Evolutionary conservation across 768 basidiomycete species (phyloP), one percentile per base, ranked within the genome.

Genomic region (Collybia mongolica): DNA sequence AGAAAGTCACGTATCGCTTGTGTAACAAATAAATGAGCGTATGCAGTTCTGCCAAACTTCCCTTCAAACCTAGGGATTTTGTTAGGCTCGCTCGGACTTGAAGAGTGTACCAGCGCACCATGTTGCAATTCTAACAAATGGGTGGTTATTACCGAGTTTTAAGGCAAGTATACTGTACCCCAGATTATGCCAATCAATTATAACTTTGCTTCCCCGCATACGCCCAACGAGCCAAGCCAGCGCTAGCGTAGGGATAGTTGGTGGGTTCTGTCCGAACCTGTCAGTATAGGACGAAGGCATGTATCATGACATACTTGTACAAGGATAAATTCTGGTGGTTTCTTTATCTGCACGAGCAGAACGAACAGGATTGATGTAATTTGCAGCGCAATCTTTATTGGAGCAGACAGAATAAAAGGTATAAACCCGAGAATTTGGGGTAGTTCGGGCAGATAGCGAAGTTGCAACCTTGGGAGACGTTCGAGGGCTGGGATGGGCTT

Each of bases 111-210:
- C 20, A 17, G 52, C 67, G n/a, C 56, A 96, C 96, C 79, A 79
- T 69, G 81, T 82, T 0, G 92, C 88, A 18, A 96, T 62, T 55
- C 66, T 77, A 36, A 96, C 92, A 53, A 95, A 75, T 0, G 75
- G 65, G 63, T 93, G 90, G 0, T 66, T 63, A 1, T 72, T 51
- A 0, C 93, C 90, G n/a, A 94, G 70, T 58, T 83, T 87, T 55
- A 99, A 67, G 1, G 88, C 88, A 42, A 99, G 80, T 40, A 98
- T 93, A 55, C 85, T 96, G 65, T 93, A 94, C 15, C 97, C 97
- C 20, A 96, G 80, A 66, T 99, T 99, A 65, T 99, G 97, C 97
- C 97, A 99, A 70, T 99, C 97, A 48, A 99, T 94, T 52, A 99
- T 90, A 56, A 99, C 74, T 59, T 90, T 92, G 56, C 86, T 87